Conservation (phyloP, 257 asterid species). For the Paulownia fortunei region DNA sequence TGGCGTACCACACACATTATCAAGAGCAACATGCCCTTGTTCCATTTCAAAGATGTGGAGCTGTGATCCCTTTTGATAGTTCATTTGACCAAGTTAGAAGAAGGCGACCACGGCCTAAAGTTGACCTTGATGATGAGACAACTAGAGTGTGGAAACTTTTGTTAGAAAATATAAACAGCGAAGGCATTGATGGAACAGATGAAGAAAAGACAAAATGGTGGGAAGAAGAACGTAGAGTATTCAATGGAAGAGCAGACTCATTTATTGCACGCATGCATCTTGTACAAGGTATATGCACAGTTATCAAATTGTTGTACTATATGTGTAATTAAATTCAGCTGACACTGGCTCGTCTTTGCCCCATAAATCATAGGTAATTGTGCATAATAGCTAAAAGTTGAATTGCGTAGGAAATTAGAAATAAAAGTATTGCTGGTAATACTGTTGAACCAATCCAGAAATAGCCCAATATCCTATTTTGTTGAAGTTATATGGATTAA, state of each 20-base stretch:
- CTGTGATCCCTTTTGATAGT: conserved; percentile 62
- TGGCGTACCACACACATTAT: conserved; percentile 39
- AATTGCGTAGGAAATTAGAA: conserved; percentile 5
- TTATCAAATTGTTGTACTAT: conserved; percentile 16
- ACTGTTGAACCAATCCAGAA: not conserved
- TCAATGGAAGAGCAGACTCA: conserved; percentile 66
- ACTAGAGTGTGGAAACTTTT: conserved; percentile 67
- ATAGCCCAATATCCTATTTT: conserved; percentile 15
- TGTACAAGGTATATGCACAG: conserved; percentile 61
- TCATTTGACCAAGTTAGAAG: conserved; percentile 49
- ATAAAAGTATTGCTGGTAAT: not conserved
- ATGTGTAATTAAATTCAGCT: conserved; percentile 12
- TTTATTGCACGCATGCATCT: conserved; percentile 83
- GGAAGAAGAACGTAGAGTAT: conserved; percentile 70
- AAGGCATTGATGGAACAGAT: conserved; percentile 62
- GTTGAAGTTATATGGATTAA: not conserved
- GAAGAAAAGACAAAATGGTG: conserved; percentile 66
- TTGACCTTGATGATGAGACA: conserved; percentile 77
- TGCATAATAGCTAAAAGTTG: not conserved
- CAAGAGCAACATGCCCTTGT: conserved; percentile 64
- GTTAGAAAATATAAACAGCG: conserved; percentile 59
- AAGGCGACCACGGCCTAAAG: conserved; percentile 73
- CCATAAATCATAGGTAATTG: not conserved
- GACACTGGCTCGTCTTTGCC: conserved; percentile 9
- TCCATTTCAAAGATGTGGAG: conserved; percentile 70